Percentiles rank a stretch among this genome's conserved stretches.
These are phyloP conservation scores for Bisporella sp. DNA, from an alignment of 2,329 filamentous ascomycete genomes.

Conservation along the genomic window DNA sequence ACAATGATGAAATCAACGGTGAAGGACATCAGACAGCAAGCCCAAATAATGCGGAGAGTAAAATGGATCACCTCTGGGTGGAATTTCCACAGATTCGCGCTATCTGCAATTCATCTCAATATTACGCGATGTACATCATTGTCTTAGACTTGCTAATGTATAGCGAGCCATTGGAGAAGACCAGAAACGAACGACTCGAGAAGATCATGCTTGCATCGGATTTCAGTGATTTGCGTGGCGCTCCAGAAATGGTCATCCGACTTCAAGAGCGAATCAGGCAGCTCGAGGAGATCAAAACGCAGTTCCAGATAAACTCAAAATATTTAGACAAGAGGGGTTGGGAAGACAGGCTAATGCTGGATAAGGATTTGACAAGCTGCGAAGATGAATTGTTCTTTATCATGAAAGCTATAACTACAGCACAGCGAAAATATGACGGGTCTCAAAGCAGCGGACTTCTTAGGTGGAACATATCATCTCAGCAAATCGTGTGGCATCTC, in stretches of 20 bases:
- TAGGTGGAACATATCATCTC: slow-evolving; percentile 88
- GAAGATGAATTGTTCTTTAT: slow-evolving; percentile 99
- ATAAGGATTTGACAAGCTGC: slow-evolving; percentile 79
- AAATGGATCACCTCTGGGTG: slow-evolving; percentile 95
- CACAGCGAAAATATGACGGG: slow-evolving; percentile 77
- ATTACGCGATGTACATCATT: slow-evolving; percentile 97
- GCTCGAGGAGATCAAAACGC: slow-evolving; percentile 90
- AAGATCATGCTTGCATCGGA: slow-evolving; percentile 99
- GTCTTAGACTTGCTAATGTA: slow-evolving; percentile 93
- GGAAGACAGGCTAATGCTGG: slow-evolving; percentile 83
- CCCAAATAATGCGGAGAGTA: slow-evolving; percentile 56
- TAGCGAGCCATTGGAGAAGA: slow-evolving; percentile 93
- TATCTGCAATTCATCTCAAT: slow-evolving; percentile 95
- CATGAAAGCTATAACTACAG: slow-evolving; percentile 98
- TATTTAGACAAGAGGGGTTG: slow-evolving; percentile 83
- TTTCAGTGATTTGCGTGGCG: slow-evolving; percentile 91
- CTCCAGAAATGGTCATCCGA: slow-evolving; percentile 85
- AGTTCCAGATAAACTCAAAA: slow-evolving; percentile 89
- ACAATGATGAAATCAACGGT: slow-evolving; percentile 78
- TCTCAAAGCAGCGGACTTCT: slow-evolving; percentile 72
- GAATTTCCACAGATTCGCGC: slow-evolving; percentile 91
- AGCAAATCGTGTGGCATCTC: slow-evolving; percentile 95
- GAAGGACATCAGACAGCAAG: slow-evolving; percentile 46
- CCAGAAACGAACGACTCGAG: slow-evolving; percentile 87
- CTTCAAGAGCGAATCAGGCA: slow-evolving; percentile 90